These are phyloP conservation scores for Leishmania turanica DNA, from an alignment of 208 protist species.

Conservation along the genomic window DNA sequence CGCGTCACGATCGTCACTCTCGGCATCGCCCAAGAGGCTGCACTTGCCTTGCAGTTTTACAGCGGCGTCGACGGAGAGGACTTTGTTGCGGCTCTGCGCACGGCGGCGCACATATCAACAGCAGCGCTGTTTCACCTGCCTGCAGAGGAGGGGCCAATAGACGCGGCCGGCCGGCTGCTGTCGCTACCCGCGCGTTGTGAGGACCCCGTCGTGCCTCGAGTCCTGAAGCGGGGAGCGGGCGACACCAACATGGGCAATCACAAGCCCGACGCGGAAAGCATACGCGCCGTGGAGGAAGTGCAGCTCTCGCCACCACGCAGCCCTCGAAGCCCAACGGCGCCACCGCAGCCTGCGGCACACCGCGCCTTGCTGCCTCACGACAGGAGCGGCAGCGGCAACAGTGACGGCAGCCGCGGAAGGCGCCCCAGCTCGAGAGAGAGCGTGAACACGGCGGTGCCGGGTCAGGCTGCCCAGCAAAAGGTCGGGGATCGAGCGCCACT, in stretches of 20 bases:
- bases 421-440: background rate
- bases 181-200: constrained; percentile 8
- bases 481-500: background rate
- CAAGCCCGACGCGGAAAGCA: background rate
- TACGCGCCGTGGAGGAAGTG: background rate
- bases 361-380: background rate
- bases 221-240: constrained; percentile 7
- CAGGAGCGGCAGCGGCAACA: background rate
- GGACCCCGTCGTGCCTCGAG: constrained; percentile 12
- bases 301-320: background rate
- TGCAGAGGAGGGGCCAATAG: constrained; percentile 11
- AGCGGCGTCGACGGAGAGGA: constrained; percentile 17
- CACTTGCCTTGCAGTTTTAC: constrained; percentile 36
- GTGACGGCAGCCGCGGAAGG: background rate
- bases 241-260: background rate
- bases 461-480: background rate
- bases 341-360: background rate
- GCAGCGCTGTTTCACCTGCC: constrained; percentile 22
- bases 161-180: constrained; percentile 9
- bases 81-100: constrained; percentile 28
- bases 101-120: constrained; percentile 2
- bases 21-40: constrained; percentile 27
- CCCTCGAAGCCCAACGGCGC: background rate
- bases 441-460: constrained; percentile 7
- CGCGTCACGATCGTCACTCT: constrained; percentile 28